Evolutionary conservation across 176 grass and related monocot species (phyloP).

Genomic region (Guadua angustifolia): DNA sequence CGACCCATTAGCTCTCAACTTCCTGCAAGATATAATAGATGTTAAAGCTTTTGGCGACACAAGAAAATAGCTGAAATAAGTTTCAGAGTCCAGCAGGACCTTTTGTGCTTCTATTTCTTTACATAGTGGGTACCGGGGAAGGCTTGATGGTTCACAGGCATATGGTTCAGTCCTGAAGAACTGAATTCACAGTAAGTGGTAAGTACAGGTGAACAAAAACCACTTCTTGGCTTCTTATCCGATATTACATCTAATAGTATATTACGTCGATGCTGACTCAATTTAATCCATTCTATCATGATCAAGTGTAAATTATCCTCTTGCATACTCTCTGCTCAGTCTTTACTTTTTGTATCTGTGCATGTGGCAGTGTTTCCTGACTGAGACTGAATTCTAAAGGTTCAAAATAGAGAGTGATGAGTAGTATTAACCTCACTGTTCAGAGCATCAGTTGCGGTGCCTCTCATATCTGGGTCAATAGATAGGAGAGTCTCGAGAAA

Average conservation of each 20-base stretch:
- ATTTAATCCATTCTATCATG: neutral
- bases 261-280: neutral
- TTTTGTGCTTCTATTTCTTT: conserved; percentile 90
- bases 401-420: conserved; percentile 24
- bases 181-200: conserved; percentile 54
- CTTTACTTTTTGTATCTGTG: neutral
- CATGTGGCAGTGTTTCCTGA: neutral
- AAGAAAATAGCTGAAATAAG: conserved; percentile 30
- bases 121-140: conserved; percentile 78
- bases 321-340: neutral
- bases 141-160: conserved; percentile 88
- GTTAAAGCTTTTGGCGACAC: neutral
- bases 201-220: conserved; percentile 36
- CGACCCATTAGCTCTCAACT: conserved; percentile 56
- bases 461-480: conserved; percentile 78
- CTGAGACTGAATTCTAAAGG: neutral
- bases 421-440: conserved; percentile 82
- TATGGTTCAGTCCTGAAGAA: conserved; percentile 94
- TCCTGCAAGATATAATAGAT: conserved; percentile 52
- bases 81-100: conserved; percentile 44
- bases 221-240: neutral
- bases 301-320: neutral
- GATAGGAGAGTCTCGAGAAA: conserved; percentile 84
- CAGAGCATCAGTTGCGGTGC: conserved; percentile 85
- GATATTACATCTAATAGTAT: neutral